These are phyloP conservation scores for Alternaria infectoria DNA, from an alignment of 2,329 filamentous ascomycete genomes.

Conservation along the genomic window DNA sequence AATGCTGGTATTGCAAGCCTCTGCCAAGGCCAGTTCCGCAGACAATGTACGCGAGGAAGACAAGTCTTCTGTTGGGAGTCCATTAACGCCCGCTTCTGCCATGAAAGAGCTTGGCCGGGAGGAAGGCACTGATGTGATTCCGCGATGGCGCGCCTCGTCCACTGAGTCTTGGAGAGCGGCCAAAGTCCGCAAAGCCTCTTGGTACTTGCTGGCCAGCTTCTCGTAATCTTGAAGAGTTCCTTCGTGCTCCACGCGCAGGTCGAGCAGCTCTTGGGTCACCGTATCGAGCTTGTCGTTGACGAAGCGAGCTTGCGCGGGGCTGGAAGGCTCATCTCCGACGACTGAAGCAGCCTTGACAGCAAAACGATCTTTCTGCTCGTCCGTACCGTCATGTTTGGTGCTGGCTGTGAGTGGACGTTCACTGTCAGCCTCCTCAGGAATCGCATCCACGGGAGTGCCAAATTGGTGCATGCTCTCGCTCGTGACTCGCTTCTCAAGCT, in stretches of 20 bases:
- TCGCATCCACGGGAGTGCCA: conserved; percentile 42
- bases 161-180: conserved; percentile 84
- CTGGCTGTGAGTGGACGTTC: conserved; percentile 40
- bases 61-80: conserved; percentile 68
- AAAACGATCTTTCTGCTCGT: conserved; percentile 19
- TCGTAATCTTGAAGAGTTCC: conserved; percentile 81
- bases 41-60: conserved; percentile 91
- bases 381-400: conserved; percentile 15
- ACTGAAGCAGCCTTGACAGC: conserved; percentile 20
- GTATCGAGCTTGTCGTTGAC: conserved; percentile 92
- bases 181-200: conserved; percentile 81
- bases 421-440: conserved; percentile 44
- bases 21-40: conserved; percentile 89
- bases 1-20: conserved; percentile 58
- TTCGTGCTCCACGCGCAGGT: conserved; percentile 90
- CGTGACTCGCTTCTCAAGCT: conserved; percentile 28
- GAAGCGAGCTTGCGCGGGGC: conserved; percentile 80
- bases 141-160: conserved; percentile 75
- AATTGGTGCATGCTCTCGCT: conserved; percentile 39
- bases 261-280: conserved; percentile 89
- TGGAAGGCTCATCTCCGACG: conserved; percentile 62
- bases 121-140: conserved; percentile 57
- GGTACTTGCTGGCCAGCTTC: conserved; percentile 84
- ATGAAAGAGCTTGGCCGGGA: conserved; percentile 80
- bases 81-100: conserved; percentile 75